Evolutionary conservation across 805 yeast genomes (phyloP), one percentile per base, ranked within the genome.

Genomic region (Wickerhamiella spandovensis): DNA sequence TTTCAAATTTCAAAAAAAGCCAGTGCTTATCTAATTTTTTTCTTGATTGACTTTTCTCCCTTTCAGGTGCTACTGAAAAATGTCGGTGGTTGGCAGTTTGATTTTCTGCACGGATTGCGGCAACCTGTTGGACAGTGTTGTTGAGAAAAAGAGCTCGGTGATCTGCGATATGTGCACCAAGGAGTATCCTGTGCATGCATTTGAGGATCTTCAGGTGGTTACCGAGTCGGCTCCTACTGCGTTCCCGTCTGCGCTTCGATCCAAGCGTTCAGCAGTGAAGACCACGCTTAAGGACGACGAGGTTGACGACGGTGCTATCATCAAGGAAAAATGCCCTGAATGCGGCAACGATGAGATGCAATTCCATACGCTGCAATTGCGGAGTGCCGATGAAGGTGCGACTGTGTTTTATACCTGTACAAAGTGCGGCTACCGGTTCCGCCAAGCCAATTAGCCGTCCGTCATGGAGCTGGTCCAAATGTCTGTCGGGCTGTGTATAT

Each of bases 321-420:
- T 92, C 66, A 84, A 89, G 66, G 99, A 92, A 67, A 89, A 84
- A 64, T 92, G 99, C 74, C 97, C 97, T n/a, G 80, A 89, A 67
- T 92, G 98, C 77, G 96, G 95, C 47, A 78, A 89, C 68, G 97
- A 92, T 63, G 97, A 92, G 68, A 94, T 94, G 98, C 89, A 82
- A 65, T 92, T 90, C 66, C 97, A 92, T 64, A 92, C 98, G 4
- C 72, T 92, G 58, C 99, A 92, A 69, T 75, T 92, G 60, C 81
- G 99, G 70, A 84, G 95, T 49, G 99, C 98, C 1, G 99, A 92
- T 75, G 99, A 92, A 75, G 99, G 98, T 75, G 73, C 98, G 25
- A 92, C 99, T 9, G 97, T 92, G 35, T 92, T 92, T 65, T 94
- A 92, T 70, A 90, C 98, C 1, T 92, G 98, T 72, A 82, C 95